Base-by-base conservation (phyloP, 805 yeast genomes). In the Kuraishia piskuri region DNA sequence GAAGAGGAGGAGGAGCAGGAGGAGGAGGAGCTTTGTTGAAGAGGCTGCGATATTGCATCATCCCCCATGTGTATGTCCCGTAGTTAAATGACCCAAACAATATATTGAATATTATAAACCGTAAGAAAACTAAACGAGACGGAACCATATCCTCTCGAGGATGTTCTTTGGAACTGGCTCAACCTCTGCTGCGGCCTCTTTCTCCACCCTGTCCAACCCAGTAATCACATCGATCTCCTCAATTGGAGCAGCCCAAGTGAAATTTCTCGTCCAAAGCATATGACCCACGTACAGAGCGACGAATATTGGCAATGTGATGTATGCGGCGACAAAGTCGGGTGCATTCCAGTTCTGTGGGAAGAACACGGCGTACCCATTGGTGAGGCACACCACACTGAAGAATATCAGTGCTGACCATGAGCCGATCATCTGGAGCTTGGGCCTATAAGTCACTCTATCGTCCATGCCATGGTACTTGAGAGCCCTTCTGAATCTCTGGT, bases 331-430 rank as follows among this genome's bases (percentile, higher is more conserved):
- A 60, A 86, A 86, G 64, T 83, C 84, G 6, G 78, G 66, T 0
- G 66, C 76, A 14, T 72, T 74, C 73, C 83, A 83, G 50, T 67
- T 60, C 25, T 62, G 64, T 20, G 73, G 74, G 55, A 86, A 76
- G 67, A 86, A 85, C 4, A 80, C 84, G 2, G 78, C 83, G 63
- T 83, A 86, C 54, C 91, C 91, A 60, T 86, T 86, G n/a, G 90
- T 84, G 49, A 86, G 51, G 26, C 84, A 70, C 52, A 86, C 61
- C n/a, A 86, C 26, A 4, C 73, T 55, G 53, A 84, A 74, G 56
- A 82, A 65, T 45, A 71, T 58, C 36, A 84, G 66, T 6, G 80
- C 76, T 55, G 77, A 77, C 62, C 78, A 83, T 3, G 86, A 76
- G 50, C 83, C 78, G 57, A 69, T 77, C 46, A 87, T 84, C 66